Percentiles rank a stretch among this genome's conserved stretches.
These are phyloP conservation scores for Nepenthes alata DNA, from an alignment of 179 eudicot genomes.

Conservation along the genomic window DNA sequence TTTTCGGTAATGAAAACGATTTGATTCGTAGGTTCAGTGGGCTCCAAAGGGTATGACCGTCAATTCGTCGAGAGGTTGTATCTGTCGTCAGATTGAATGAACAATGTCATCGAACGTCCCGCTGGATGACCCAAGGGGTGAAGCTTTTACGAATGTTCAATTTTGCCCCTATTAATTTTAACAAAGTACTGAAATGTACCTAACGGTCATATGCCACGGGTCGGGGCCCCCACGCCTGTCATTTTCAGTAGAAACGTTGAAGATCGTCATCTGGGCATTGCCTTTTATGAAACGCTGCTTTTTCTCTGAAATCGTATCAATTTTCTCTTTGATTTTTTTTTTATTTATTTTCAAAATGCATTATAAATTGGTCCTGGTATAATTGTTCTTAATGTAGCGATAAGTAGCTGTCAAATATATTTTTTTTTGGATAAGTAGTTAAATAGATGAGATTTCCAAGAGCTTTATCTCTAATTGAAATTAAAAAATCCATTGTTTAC, in stretches of 20 bases:
- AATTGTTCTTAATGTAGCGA: no score
- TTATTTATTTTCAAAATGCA: no score
- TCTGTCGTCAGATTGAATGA: conserved; percentile 14
- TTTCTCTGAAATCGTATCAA: neutral
- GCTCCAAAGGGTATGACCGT: conserved; percentile 2
- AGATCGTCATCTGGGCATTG: neutral
- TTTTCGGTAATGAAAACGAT: neutral
- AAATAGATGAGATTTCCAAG: no score
- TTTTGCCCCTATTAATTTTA: conserved; percentile 9
- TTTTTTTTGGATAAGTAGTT: no score
- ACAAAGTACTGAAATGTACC: conserved; percentile 14
- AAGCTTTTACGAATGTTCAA: neutral
- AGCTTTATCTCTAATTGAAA: no score
- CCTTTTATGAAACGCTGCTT: neutral
- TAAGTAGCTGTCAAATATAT: no score
- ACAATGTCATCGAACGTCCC: conserved; percentile 21
- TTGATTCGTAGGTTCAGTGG: neutral
- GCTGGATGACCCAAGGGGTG: conserved; percentile 8
- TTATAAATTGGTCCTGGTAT: no score
- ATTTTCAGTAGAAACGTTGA: conserved; percentile 9
- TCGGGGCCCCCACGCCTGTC: conserved; percentile 6
- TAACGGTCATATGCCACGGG: conserved; percentile 17
- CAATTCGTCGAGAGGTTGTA: neutral
- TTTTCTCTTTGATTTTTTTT: neutral
- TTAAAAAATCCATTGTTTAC: no score